These are phyloP conservation scores for Trapa incisa DNA, from an alignment of 345 rosid genomes.

Conservation along the genomic window DNA sequence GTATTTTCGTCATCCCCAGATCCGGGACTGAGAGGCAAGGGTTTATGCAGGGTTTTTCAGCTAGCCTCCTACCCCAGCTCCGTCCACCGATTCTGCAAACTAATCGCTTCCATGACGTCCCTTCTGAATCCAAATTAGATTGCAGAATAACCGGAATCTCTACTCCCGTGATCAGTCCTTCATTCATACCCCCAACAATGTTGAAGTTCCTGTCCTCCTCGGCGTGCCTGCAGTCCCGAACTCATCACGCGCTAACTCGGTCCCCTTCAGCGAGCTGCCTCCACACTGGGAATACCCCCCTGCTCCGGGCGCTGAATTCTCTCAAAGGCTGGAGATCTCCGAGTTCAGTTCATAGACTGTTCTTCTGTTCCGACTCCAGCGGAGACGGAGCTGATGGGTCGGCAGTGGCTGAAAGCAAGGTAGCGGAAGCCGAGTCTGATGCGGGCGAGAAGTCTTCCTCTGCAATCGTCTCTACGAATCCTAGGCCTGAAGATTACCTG, in stretches of 20 bases:
- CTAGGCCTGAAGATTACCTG: slow-evolving; percentile 80
- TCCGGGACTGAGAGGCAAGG: slow-evolving; percentile 14
- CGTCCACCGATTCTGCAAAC: slow-evolving; percentile 3
- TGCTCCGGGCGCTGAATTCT: slow-evolving; percentile 34
- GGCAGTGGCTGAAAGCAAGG: slow-evolving; percentile 35
- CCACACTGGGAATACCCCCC: slow-evolving; percentile 19
- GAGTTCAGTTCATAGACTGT: slow-evolving; percentile 30
- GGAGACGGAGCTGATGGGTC: slow-evolving; percentile 16
- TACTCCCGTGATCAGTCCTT: not conserved
- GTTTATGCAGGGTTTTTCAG: slow-evolving; percentile 46
- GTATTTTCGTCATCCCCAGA: no score
- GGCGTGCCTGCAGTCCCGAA: slow-evolving; percentile 23
- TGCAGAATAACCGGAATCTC: slow-evolving; percentile 8
- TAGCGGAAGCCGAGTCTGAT: slow-evolving; percentile 32
- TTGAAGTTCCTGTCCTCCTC: slow-evolving; percentile 50
- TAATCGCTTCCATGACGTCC: slow-evolving; percentile 13
- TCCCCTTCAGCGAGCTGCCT: slow-evolving; percentile 17
- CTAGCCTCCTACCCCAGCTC: slow-evolving; percentile 5
- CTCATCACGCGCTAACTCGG: slow-evolving; percentile 8
- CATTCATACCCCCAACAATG: slow-evolving; percentile 23
- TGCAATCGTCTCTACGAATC: slow-evolving; percentile 67
- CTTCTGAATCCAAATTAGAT: slow-evolving; percentile 12
- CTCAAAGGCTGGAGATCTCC: slow-evolving; percentile 25
- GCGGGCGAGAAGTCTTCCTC: slow-evolving; percentile 51
- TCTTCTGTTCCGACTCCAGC: slow-evolving; percentile 65